Base-by-base conservation (phyloP, 2,329 filamentous ascomycete genomes). In the Colletotrichum musae region DNA sequence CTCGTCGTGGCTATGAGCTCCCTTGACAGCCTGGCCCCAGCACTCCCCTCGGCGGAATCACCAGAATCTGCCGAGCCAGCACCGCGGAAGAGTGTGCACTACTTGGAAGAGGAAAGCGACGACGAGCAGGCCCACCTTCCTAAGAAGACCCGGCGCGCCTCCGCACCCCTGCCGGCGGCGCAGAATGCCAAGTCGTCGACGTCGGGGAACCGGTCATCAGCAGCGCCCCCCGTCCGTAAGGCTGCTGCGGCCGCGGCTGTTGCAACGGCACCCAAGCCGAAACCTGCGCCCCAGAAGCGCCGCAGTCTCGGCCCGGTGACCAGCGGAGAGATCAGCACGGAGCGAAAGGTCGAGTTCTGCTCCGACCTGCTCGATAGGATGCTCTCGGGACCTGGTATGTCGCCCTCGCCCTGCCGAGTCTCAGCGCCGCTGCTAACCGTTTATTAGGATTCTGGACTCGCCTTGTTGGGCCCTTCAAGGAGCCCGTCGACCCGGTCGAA, bases 1-100 rank as follows among this genome's bases (percentile, higher is more conserved):
- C 82, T 91, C 6, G 88, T 91, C 0, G 84, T 91, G 2, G 81
- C 86, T 13, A 90, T 91, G 88, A 89, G 87, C 75, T 85, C 86
- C 21, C 79, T 88, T 65, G 84, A 88, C 56, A 79, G 77, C 9
- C 73, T 78, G 3, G 79, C 81, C 0, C 70, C 77, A 4, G 77
- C 78, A 72, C 78, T 24, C 75, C 77, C 74, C 5, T 18, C 73
- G 15, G 36, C 62, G 18, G 66, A 18, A 50, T 72, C 12, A 64
- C 75, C 3, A 45, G 73, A 56, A 59, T n/a, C 69, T 56, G 51
- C 74, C 71, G 67, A 72, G 26, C 69, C 73, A 6, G 70, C 73
- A 9, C 74, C 76, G 4, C 77, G 81, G 59, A 86, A 87, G 75
- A 86, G 84, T 57, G 83, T 87, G 1, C 84, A 87, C 72, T 85